A percentile compares a stretch with the other conserved stretches of the same genome.
Conservation (phyloP, 1,284 basidiomycete species). For the Tylopilus orsonianus region DNA sequence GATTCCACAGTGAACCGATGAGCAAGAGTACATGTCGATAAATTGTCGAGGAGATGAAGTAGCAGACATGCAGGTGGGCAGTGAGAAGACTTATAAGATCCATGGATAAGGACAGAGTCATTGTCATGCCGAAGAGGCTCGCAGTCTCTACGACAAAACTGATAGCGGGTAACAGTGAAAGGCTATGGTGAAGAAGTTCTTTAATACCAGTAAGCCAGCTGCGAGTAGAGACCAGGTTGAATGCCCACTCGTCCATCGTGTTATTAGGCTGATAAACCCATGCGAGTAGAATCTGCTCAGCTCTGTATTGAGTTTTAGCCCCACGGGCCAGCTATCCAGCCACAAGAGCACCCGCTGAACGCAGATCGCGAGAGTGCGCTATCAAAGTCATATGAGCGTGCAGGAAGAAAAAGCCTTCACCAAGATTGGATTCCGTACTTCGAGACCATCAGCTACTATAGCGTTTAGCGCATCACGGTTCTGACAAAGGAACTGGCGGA, state of each 20-base stretch:
- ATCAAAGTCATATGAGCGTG: constrained; percentile 1
- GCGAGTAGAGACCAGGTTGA: not conserved
- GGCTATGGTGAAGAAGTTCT: constrained; percentile 27
- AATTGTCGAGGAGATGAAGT: constrained; percentile 62
- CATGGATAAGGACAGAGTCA: constrained; percentile 64
- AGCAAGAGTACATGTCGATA: constrained; percentile 66
- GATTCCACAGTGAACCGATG: constrained; percentile 79
- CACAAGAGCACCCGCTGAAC: constrained; percentile 67
- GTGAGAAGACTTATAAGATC: constrained; percentile 72
- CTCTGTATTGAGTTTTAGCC: constrained; percentile 94
- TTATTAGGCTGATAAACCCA: constrained; percentile 62
- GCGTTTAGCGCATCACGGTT: constrained; percentile 49
- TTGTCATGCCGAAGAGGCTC: constrained; percentile 68
- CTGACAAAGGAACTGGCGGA: constrained; percentile 68
- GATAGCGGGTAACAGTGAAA: constrained; percentile 26
- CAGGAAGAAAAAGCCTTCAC: not conserved
- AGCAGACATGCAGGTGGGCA: constrained; percentile 73
- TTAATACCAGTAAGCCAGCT: constrained; percentile 6
- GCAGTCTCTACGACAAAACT: constrained; percentile 47
- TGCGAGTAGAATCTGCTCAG: constrained; percentile 81
- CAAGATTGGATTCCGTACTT: constrained; percentile 37
- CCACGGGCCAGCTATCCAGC: constrained; percentile 95
- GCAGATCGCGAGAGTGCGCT: constrained; percentile 48
- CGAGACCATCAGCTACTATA: constrained; percentile 39
- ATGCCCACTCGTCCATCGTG: constrained; percentile 66